Evolutionary conservation across 768 basidiomycete genomes (phyloP), one percentile per base, ranked within the genome.

Genomic region (Royoungia palumana): DNA sequence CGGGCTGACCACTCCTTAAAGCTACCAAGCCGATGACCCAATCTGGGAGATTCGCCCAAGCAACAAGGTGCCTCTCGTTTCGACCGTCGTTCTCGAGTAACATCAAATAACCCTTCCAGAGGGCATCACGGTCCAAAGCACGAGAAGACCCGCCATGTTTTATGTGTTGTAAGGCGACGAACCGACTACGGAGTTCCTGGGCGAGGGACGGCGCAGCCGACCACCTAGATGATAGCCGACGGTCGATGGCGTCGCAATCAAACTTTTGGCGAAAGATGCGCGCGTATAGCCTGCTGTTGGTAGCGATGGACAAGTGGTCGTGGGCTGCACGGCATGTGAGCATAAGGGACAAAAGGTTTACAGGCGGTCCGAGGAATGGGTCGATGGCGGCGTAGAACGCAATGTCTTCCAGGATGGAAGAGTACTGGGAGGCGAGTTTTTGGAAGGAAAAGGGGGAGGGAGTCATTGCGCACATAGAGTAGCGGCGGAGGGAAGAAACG

Each of bases 51-150:
- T 56, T 58, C 35, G 77, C 77, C 72, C 75, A 78, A 19, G 58
- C 49, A 19, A 67, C 40, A 17, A 80, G 66, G 36, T 78, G 79
- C 2, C 55, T 53, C 44, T 69, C 65, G 49, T 80, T 80, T 50
- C 63, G 61, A 19, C 74, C 75, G 44, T 78, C 79, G 38, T 76
- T 74, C 61, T 82, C 81, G 20, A 75, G 61, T 39, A 80, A 54
- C 78, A 82, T 79, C 30, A 81, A 47, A 52, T 77, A 80, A 11
- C 68, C 72, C 16, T 70, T 75, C 81, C 81, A 82, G 14, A 82
- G 64, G 54, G 79, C 78, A 42, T 77, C 69, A 24, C 57, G 35
- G 22, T 70, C 64, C 13, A 46, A 39, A 25, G 17, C 47, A 21
- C 41, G 22, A 40, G 52, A 57, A 1, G 46, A 50, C 14, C n/a